phyloP scores from a whole-genome alignment of 139 green algal species.

The Micromonas commoda region DNA sequence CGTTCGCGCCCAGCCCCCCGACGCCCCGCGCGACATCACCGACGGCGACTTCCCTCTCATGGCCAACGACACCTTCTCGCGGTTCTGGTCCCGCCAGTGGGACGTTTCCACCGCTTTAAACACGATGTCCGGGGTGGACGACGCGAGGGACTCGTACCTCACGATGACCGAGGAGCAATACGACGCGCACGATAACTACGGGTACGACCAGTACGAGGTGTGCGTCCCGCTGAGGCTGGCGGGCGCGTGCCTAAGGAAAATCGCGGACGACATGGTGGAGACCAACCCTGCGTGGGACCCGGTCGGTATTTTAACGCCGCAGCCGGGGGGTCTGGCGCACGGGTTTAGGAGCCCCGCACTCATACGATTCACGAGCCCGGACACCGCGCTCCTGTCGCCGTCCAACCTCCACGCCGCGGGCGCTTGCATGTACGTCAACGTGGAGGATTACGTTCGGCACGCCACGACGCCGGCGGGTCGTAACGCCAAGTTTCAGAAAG shows the following conservation, averaged over 20 bases:
- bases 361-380: conserved; percentile 51
- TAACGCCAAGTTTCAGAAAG: conserved; percentile 40
- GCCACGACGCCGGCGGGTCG: neutral
- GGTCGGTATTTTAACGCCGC: no score
- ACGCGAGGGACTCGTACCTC: conserved; percentile 28
- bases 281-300: neutral
- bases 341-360: conserved; percentile 51
- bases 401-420: conserved; percentile 39
- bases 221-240: conserved; percentile 45
- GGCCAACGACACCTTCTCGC: neutral
- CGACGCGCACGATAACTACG: neutral
- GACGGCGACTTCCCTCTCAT: neutral
- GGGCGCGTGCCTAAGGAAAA: conserved; percentile 46
- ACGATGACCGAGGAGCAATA: conserved; percentile 35
- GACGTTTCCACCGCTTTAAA: neutral
- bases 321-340: no score
- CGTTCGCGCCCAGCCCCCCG: neutral
- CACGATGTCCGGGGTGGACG: neutral
- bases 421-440: conserved; percentile 68
- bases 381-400: conserved; percentile 56
- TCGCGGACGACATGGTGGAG: conserved; percentile 45
- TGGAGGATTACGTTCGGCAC: conserved; percentile 51
- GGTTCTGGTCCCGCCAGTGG: neutral
- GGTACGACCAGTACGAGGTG: conserved; percentile 54
- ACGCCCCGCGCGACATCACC: neutral